These are phyloP conservation scores for Penicillium sp. DNA, from an alignment of 2,329 filamentous ascomycete species.

Conservation along the genomic window DNA sequence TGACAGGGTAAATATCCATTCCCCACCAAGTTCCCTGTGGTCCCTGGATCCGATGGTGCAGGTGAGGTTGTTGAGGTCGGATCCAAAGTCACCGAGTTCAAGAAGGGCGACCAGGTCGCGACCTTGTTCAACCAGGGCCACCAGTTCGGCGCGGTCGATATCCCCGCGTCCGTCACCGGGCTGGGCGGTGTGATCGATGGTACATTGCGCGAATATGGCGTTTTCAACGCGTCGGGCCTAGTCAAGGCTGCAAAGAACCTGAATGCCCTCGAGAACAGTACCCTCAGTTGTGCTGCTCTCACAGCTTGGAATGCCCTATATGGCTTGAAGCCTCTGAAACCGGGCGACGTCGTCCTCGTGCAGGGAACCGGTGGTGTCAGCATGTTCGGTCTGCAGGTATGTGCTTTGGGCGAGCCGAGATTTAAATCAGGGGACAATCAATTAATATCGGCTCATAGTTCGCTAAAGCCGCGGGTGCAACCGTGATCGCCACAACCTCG, in stretches of 20 bases:
- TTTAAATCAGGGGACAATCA: neutral
- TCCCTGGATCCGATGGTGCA: slow-evolving; percentile 39
- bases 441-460: slow-evolving; percentile 31
- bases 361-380: slow-evolving; percentile 62
- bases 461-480: slow-evolving; percentile 52
- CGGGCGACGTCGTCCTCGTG: slow-evolving; percentile 57
- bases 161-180: slow-evolving; percentile 49
- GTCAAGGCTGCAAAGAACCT: slow-evolving; percentile 61
- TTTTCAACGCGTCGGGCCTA: slow-evolving; percentile 67
- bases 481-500: slow-evolving; percentile 59
- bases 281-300: slow-evolving; percentile 59
- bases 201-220: slow-evolving; percentile 63
- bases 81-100: slow-evolving; percentile 55
- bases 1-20: slow-evolving; percentile 35
- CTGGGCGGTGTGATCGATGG: slow-evolving; percentile 69
- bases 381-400: slow-evolving; percentile 54
- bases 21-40: slow-evolving; percentile 30
- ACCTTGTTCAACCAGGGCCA: slow-evolving; percentile 60
- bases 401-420: neutral
- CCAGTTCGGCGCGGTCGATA: slow-evolving; percentile 48
- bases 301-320: slow-evolving; percentile 67
- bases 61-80: slow-evolving; percentile 54
- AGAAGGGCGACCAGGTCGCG: slow-evolving; percentile 56
- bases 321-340: slow-evolving; percentile 53
- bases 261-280: slow-evolving; percentile 53